Conservation (phyloP, 73 alveolate genomes). For the Blepharisma stoltei region DNA sequence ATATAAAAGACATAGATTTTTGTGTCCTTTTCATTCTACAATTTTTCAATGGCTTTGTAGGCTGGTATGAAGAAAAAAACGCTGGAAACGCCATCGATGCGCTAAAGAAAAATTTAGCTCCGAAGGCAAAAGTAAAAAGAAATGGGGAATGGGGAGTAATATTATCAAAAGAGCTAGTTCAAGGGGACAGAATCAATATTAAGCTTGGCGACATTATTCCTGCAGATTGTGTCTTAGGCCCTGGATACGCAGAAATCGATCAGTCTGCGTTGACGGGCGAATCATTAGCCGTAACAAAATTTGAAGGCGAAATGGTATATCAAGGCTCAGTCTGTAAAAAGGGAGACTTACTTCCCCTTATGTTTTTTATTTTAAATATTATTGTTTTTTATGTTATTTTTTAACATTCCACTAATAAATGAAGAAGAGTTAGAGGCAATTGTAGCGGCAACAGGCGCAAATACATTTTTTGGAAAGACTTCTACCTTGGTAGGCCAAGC, state of each 20-base stretch:
- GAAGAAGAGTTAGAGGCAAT: no score
- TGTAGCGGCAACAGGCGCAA: conserved; percentile 29
- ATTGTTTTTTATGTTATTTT: no score
- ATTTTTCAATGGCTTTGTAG: conserved; percentile 2
- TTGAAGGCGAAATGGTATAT: conserved; percentile 3
- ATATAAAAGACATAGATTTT: no score
- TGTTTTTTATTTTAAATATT: no score
- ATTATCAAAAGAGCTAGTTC: conserved; percentile 36
- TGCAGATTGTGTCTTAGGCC: conserved; percentile 40
- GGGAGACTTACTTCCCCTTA: no score
- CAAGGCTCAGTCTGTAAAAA: conserved; percentile 9
- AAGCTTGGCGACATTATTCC: conserved; percentile 43
- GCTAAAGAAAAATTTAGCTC: conserved; percentile 16
- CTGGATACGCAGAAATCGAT: conserved; percentile 29
- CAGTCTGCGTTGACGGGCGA: conserved; percentile 28
- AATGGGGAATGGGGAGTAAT: conserved; percentile 23
- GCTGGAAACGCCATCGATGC: conserved; percentile 31
- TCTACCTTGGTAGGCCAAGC: conserved; percentile 24
- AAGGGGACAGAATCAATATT: conserved; percentile 39
- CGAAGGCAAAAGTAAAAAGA: conserved; percentile 26
- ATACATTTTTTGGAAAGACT: conserved; percentile 31
- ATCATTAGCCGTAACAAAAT: conserved; percentile 24
- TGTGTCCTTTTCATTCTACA: background rate
- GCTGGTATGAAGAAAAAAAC: conserved; percentile 27
- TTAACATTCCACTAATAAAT: no score